phyloP scores from a whole-genome alignment of 495 filamentous ascomycete species.

The Parmelia sp. region DNA sequence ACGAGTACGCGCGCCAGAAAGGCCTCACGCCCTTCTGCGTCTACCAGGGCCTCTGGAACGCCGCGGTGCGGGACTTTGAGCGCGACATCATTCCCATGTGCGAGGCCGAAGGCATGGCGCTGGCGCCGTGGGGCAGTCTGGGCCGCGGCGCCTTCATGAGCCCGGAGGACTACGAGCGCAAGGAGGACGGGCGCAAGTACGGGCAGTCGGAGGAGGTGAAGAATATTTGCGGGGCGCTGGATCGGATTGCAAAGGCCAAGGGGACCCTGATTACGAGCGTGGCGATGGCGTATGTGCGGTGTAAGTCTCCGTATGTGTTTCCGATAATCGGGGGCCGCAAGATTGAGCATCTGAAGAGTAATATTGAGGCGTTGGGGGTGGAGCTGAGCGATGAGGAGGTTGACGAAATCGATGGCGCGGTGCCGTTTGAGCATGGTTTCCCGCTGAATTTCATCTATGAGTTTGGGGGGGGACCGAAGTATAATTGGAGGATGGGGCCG shows the following conservation, averaged over 20 bases:
- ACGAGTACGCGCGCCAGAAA: constrained; percentile 52
- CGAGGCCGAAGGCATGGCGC: constrained; percentile 49
- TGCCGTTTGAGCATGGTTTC: constrained; percentile 48
- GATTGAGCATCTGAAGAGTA: constrained; percentile 57
- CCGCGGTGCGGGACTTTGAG: constrained; percentile 44
- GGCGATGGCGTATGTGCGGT: constrained; percentile 67
- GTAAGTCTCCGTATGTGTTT: constrained; percentile 70
- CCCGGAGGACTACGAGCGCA: constrained; percentile 30
- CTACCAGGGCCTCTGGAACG: constrained; percentile 61
- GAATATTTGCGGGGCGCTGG: constrained; percentile 50
- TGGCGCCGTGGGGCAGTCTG: constrained; percentile 51
- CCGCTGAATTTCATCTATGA: constrained; percentile 42
- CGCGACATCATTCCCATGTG: constrained; percentile 54
- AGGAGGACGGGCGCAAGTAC: constrained; percentile 27
- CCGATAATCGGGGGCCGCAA: constrained; percentile 66
- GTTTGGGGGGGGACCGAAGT: constrained; percentile 10
- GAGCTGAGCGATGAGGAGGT: constrained; percentile 51
- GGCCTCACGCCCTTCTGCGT: constrained; percentile 57
- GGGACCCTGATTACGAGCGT: constrained; percentile 39
- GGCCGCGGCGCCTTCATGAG: constrained; percentile 51
- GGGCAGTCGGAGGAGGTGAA: constrained; percentile 37
- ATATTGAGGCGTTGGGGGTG: constrained; percentile 54
- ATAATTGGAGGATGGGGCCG: constrained; percentile 14
- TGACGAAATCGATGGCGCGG: constrained; percentile 47
- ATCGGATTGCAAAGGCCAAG: constrained; percentile 49